Base-by-base conservation (phyloP, 2,329 filamentous ascomycete genomes). In the Aspergillus fumigatiaffinis region DNA sequence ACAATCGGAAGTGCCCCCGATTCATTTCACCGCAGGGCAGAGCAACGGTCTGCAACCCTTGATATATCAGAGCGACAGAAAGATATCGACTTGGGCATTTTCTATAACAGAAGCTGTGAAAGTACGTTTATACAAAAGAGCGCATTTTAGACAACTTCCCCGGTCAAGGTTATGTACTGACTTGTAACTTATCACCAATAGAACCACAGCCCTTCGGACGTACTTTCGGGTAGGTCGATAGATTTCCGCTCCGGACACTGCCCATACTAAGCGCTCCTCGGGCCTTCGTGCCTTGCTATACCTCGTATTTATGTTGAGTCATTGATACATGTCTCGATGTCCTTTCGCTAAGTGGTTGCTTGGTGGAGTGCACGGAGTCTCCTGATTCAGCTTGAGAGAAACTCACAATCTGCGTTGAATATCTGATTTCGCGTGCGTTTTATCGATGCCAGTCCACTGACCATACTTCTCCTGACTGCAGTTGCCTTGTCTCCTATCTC, bases 311-410 rank as follows among this genome's bases (percentile, higher is more conserved):
- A 42, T 26, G 38, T 50, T 32, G 41, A 46, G 35, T 50, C n/a
- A 48, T 56, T 44, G 44, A 50, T 47, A 50, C 54, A 60, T 65
- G 60, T 62, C 53, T 63, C 53, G 50, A 58, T 42, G 47, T 25
- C 29, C 29, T 32, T 25, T 25, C 28, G 46, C 52, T 49, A 52
- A 53, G 32, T 63, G 61, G 59, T 52, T 53, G 35, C n/a, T 46
- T 52, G 25, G 46, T 28, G 46, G 26, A 23, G 49, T 52, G 54
- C 52, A 58, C 50, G 51, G 44, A 50, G 32, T 56, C 61, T 59
- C 59, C 60, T 65, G 60, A 62, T 66, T 60, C 62, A 60, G 26
- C n/a, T 23, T n/a, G 51, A 38, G 46, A 41, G 29, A 52, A 29
- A 35, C 35, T 48, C 46, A 38, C 44, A 20, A 48, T 50, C 25